A percentile compares a stretch with the other conserved stretches of the same genome.
These are phyloP conservation scores for Pterocarpus macrocarpus DNA, from an alignment of 306 rosid species.

Conservation along the genomic window DNA sequence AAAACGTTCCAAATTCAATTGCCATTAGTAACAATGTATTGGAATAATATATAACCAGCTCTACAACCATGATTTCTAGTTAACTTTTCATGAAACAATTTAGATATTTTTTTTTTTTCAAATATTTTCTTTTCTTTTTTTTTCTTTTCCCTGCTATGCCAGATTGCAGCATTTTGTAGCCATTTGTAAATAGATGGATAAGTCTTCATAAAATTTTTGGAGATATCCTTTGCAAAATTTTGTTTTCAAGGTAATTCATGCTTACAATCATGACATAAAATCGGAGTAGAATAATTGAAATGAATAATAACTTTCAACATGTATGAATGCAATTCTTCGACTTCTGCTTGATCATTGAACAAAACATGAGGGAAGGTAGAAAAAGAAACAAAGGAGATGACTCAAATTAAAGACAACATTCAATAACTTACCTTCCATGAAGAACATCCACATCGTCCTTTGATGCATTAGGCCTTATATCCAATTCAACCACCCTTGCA, in stretches of 20 bases:
- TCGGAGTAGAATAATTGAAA: conserved; percentile 12
- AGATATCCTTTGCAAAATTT: conserved; percentile 5
- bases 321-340: background rate
- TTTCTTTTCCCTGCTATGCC: background rate
- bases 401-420: conserved; percentile 19
- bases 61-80: conserved; percentile 4
- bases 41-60: background rate
- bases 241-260: conserved; percentile 6
- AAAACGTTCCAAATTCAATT: conserved; percentile 14
- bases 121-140: background rate
- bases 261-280: conserved; percentile 15
- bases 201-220: conserved; percentile 24
- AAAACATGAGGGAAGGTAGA: background rate
- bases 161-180: conserved; percentile 23
- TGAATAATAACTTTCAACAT: background rate
- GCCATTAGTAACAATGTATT: conserved; percentile 1
- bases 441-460: conserved; percentile 84
- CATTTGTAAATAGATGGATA: conserved; percentile 25
- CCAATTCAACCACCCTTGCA: conserved; percentile 93
- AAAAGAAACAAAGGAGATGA: background rate
- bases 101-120: background rate
- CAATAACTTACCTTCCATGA: conserved; percentile 78
- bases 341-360: background rate
- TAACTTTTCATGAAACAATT: background rate
- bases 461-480: conserved; percentile 86